Base-by-base conservation (phyloP, 139 green algal species). In the Volvox reticuliferus region DNA sequence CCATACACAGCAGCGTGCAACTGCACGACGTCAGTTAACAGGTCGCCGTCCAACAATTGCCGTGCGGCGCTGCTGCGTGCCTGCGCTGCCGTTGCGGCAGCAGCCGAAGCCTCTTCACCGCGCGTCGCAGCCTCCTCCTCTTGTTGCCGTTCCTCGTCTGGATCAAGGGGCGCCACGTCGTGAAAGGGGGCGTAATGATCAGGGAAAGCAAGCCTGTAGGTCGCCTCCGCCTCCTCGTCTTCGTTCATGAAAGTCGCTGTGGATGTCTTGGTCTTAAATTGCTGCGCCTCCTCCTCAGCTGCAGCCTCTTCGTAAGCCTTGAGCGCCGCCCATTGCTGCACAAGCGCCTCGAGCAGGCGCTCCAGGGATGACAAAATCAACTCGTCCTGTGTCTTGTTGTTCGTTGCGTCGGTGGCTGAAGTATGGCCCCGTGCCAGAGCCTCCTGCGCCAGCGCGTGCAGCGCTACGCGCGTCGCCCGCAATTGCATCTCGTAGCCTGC, bases 191-290 rank as follows among this genome's bases (percentile, higher is more conserved):
- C 88, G 55, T 77, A 95, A 63, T 96, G 94, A 88, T 98, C 94
- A 2, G 96, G 97, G 88, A 96, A 98, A 28, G 84, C 37, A 2
- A 37, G 50, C 77, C 95, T 89, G 93, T 96, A 98, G 67, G 94
- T 93, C 14, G 81, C 92, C 89, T 98, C 96, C 32, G 95, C 94
- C 82, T 97, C 96, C 88, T 97, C 93, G 94, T 98, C 96, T 36
- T 97, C 95, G 12, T 89, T 97, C n/a, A 93, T n/a, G 67, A 97
- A 92, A 80, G 79, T 89, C 0, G 84, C 86, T 55, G 35, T 93
- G 44, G 91, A 92, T 0, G 86, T 79, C 94, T 98, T 99, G 92
- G 77, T 95, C 92, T 97, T 98, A 93, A 97, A 99, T 87, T 97
- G 67, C 89, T 97, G 93, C 1, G 94, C 96, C 84, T 97, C 96